Evolutionary conservation across 148 eudicot genomes (phyloP).

Genomic region (Pouteria glomerata): DNA sequence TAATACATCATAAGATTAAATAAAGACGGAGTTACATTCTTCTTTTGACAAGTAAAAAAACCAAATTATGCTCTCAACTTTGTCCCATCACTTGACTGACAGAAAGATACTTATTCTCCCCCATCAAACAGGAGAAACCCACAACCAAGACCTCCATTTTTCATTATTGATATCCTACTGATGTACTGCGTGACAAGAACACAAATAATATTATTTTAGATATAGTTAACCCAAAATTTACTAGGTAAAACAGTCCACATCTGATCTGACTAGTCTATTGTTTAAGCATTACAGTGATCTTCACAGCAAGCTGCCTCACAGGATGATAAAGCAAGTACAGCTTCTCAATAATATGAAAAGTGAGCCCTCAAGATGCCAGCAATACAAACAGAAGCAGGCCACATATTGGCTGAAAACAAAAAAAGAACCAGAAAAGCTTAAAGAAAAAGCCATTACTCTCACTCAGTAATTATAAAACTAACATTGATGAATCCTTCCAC

Average conservation of each 20-base stretch:
- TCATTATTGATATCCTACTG: neutral
- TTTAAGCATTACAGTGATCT: neutral
- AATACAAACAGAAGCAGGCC: neutral
- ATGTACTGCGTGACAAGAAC: neutral
- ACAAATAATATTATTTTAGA: neutral
- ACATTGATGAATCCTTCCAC: too few species aligned
- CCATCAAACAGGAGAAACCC: neutral
- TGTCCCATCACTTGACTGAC: too few species aligned
- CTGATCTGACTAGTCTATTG: neutral
- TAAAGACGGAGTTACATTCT: neutral
- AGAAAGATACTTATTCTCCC: too few species aligned
- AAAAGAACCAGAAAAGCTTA: neutral
- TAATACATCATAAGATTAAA: neutral
- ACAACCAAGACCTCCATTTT: constrained; percentile 8
- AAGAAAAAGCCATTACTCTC: neutral
- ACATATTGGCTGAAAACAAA: neutral
- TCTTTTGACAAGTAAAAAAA: too few species aligned
- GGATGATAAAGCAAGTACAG: neutral
- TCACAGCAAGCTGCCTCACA: neutral
- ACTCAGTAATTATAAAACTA: neutral
- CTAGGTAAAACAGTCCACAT: neutral
- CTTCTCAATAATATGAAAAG: neutral
- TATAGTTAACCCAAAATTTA: neutral
- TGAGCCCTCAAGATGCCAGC: neutral
- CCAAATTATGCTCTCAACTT: too few species aligned